These are phyloP conservation scores for Piromyces sp. DNA, from an alignment of 192 early-diverging fungal genomes.

Conservation along the genomic window DNA sequence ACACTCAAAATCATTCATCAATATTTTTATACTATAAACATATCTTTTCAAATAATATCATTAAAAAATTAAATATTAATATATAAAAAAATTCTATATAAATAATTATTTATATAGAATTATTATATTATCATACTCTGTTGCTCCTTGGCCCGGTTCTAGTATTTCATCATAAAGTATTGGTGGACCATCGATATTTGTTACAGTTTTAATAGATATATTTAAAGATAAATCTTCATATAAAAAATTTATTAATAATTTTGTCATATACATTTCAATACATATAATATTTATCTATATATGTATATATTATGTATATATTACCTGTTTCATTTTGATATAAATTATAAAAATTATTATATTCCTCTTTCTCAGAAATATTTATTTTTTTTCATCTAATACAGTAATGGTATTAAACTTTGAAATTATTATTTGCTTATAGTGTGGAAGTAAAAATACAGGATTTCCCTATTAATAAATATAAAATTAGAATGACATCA, in stretches of 20 bases:
- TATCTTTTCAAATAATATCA: too few relatives aligned
- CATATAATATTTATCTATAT: not conserved
- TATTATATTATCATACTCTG: not conserved
- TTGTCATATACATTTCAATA: not conserved
- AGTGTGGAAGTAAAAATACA: not conserved
- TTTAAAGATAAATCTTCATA: not conserved
- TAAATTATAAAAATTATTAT: not conserved
- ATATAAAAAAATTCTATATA: too few relatives aligned
- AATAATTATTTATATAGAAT: too few relatives aligned
- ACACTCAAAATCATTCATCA: not conserved
- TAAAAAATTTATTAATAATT: not conserved
- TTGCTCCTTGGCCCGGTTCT: not conserved
- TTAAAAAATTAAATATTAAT: too few relatives aligned
- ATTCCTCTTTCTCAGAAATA: not conserved
- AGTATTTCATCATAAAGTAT: not conserved
- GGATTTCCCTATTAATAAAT: not conserved
- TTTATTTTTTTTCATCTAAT: not conserved
- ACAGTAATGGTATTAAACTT: not conserved
- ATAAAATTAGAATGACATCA: too few relatives aligned
- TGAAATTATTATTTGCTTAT: not conserved
- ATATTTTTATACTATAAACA: not conserved
- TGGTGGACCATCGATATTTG: not conserved
- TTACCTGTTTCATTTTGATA: not conserved
- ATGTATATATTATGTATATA: not conserved
- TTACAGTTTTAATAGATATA: not conserved